These are phyloP conservation scores for Ballota nigra DNA, from an alignment of 257 asterid species.

Conservation along the genomic window DNA sequence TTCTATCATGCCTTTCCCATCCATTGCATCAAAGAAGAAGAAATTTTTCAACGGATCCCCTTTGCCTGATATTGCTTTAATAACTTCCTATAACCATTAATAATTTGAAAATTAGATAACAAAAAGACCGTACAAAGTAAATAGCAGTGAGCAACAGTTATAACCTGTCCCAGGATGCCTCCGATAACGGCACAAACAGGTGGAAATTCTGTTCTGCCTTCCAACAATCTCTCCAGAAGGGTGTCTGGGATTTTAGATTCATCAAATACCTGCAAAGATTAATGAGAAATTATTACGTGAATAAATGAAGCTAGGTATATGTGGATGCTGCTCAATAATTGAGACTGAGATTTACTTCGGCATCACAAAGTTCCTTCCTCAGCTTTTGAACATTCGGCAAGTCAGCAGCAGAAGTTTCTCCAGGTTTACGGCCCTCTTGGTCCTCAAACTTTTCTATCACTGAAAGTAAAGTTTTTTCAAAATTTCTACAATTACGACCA, in stretches of 20 bases:
- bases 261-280: constrained; percentile 46
- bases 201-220: constrained; percentile 74
- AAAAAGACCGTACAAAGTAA: background rate
- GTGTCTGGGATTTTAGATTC: constrained; percentile 81
- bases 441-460: constrained; percentile 90
- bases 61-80: constrained; percentile 93
- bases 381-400: constrained; percentile 55
- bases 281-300: background rate
- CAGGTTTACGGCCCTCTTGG: constrained; percentile 60
- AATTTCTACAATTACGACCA: background rate
- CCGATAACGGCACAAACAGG: constrained; percentile 92
- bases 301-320: constrained; percentile 16
- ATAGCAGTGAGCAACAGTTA: background rate
- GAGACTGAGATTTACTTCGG: constrained; percentile 44
- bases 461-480: constrained; percentile 27
- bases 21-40: constrained; percentile 80
- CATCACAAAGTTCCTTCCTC: constrained; percentile 72
- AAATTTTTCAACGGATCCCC: constrained; percentile 92
- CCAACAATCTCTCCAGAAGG: constrained; percentile 68
- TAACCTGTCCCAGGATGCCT: constrained; percentile 97
- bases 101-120: background rate
- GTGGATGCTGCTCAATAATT: background rate
- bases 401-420: constrained; percentile 72
- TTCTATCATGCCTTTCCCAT: constrained; percentile 86
- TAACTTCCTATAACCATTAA: constrained; percentile 65